Evolutionary conservation across 306 rosid genomes (phyloP).

Genomic region (Dalbergia cochinchinensis): DNA sequence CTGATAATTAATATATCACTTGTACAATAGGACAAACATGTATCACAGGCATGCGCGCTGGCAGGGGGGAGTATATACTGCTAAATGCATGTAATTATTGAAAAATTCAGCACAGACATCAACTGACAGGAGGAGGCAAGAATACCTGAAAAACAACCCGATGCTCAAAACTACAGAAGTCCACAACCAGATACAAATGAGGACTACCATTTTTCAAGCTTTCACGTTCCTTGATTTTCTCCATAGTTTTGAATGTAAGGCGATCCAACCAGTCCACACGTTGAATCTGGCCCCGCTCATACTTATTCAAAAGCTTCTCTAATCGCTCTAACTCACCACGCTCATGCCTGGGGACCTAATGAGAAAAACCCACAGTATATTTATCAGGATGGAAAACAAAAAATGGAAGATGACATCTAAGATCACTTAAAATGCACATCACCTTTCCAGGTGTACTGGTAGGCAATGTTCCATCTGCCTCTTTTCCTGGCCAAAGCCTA

Average conservation of each 20-base stretch:
- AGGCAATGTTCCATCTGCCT: conserved; percentile 87
- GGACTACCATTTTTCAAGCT: conserved; percentile 78
- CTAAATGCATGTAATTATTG: background rate
- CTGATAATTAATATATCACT: conserved; percentile 5
- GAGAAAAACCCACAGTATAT: conserved; percentile 29
- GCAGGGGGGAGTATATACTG: no score
- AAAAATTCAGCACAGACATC: background rate
- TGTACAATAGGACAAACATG: background rate
- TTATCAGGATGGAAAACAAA: conserved; percentile 25
- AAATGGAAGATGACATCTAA: conserved; percentile 13
- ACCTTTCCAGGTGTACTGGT: conserved; percentile 97
- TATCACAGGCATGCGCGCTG: no score
- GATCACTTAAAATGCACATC: conserved; percentile 34
- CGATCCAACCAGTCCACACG: conserved; percentile 97
- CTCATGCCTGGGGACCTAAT: conserved; percentile 91
- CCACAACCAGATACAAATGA: conserved; percentile 83
- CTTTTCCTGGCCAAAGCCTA: conserved; percentile 94
- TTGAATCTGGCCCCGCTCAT: conserved; percentile 91
- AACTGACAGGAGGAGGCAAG: conserved; percentile 6
- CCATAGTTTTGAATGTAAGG: conserved; percentile 82
- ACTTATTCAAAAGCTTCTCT: conserved; percentile 91
- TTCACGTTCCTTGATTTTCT: conserved; percentile 82
- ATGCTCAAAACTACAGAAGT: conserved; percentile 92
- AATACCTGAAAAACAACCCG: conserved; percentile 96
- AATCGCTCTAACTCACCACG: conserved; percentile 94